phyloP scores from a whole-genome alignment of 257 asterid genomes.

The Ilex aquifolium region DNA sequence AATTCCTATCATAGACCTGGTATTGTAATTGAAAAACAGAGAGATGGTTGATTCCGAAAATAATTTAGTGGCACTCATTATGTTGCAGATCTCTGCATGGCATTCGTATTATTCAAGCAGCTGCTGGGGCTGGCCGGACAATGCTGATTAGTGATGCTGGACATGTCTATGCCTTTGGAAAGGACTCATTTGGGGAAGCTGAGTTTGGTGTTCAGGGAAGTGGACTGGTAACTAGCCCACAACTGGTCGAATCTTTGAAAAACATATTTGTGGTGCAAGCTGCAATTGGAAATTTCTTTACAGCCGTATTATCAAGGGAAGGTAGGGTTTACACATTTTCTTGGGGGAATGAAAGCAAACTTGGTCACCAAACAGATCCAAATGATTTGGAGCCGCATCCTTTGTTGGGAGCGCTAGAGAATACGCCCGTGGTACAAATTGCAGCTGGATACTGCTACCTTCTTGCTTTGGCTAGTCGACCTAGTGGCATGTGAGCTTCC shows the following conservation, averaged over 20 bases:
- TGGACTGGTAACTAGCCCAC: constrained; percentile 59
- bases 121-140: constrained; percentile 89
- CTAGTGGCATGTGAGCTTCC: constrained; percentile 78
- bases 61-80: constrained; percentile 23
- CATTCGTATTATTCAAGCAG: constrained; percentile 80
- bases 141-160: constrained; percentile 87
- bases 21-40: not conserved
- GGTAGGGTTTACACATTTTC: constrained; percentile 90
- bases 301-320: constrained; percentile 91
- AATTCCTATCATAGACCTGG: constrained; percentile 4
- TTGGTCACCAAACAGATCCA: constrained; percentile 89
- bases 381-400: constrained; percentile 81
- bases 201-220: constrained; percentile 78
- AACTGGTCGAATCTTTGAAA: constrained; percentile 81
- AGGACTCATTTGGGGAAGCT: constrained; percentile 83
- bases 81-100: constrained; percentile 82
- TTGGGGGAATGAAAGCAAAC: constrained; percentile 91
- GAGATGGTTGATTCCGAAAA: constrained; percentile 2
- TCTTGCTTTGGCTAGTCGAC: constrained; percentile 95
- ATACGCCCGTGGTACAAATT: constrained; percentile 86
- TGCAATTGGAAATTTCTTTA: constrained; percentile 94
- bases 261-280: constrained; percentile 96
- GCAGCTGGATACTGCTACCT: constrained; percentile 99
- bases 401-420: constrained; percentile 74
- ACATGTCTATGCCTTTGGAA: constrained; percentile 83